These are phyloP conservation scores for Byssochlamys sp. DNA, from an alignment of 2,329 filamentous ascomycete species.

Conservation along the genomic window DNA sequence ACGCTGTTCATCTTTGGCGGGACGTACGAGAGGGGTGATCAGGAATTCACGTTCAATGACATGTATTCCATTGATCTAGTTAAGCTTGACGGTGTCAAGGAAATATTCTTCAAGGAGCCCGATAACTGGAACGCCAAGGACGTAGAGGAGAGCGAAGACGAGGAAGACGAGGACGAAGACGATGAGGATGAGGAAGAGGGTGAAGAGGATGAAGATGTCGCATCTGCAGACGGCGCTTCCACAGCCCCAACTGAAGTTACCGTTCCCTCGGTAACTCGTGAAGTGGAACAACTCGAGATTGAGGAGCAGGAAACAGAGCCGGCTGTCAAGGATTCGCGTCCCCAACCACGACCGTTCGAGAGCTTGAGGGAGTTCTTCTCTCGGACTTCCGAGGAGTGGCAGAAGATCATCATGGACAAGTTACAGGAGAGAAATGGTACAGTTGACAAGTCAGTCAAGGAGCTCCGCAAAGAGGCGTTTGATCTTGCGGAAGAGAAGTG, in stretches of 20 bases:
- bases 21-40: conserved; percentile 87
- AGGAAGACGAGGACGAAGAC: conserved; percentile 32
- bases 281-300: conserved; percentile 29
- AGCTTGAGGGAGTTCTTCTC: conserved; percentile 83
- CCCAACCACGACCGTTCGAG: conserved; percentile 75
- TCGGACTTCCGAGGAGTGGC: conserved; percentile 81
- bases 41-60: conserved; percentile 92
- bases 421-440: conserved; percentile 56
- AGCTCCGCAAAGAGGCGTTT: conserved; percentile 84
- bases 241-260: conserved; percentile 28
- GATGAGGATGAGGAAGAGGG: conserved; percentile 33
- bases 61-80: conserved; percentile 88
- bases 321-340: conserved; percentile 61
- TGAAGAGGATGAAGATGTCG: conserved; percentile 38
- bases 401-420: conserved; percentile 70
- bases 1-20: conserved; percentile 89
- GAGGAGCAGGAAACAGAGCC: conserved; percentile 29
- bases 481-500: conserved; percentile 89
- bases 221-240: conserved; percentile 29
- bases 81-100: conserved; percentile 86
- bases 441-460: conserved; percentile 62
- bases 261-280: conserved; percentile 26
- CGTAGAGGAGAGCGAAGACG: conserved; percentile 49
- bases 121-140: conserved; percentile 69
- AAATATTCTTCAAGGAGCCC: conserved; percentile 76